A percentile compares a stretch with the other conserved stretches of the same genome.
Conservation (phyloP, 805 yeast species). For the Wickerhamiella australiensis region DNA sequence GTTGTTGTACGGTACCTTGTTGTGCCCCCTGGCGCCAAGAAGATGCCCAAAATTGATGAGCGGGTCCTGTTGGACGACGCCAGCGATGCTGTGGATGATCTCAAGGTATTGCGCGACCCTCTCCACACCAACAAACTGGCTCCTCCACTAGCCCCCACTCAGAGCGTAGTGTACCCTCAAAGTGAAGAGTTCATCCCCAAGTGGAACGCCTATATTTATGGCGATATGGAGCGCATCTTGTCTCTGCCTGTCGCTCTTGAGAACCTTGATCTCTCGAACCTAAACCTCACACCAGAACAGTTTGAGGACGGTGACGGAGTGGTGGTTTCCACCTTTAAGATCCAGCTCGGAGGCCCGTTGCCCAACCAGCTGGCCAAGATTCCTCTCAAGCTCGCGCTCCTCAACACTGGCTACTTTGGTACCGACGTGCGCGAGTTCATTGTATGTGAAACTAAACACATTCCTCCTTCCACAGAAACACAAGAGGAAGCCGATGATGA, state of each 20-base stretch:
- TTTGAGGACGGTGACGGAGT: slow-evolving; percentile 31
- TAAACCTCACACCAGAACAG: slow-evolving; percentile 41
- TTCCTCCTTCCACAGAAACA: slow-evolving; percentile 20
- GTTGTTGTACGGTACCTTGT: slow-evolving; percentile 63
- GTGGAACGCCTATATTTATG: slow-evolving; percentile 60
- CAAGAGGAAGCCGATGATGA: slow-evolving; percentile 29
- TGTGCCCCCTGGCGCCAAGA: slow-evolving; percentile 47
- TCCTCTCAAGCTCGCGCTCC: slow-evolving; percentile 58
- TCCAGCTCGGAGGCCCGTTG: slow-evolving; percentile 61
- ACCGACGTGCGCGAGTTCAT: slow-evolving; percentile 63
- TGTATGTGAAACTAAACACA: slow-evolving; percentile 53
- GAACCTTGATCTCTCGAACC: slow-evolving; percentile 43
- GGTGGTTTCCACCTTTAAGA: slow-evolving; percentile 58
- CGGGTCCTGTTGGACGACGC: slow-evolving; percentile 19
- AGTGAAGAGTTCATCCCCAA: slow-evolving; percentile 28
- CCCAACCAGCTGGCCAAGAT: slow-evolving; percentile 58
- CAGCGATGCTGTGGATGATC: slow-evolving; percentile 13
- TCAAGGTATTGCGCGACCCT: slow-evolving; percentile 50
- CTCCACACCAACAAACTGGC: slow-evolving; percentile 49
- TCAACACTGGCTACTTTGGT: slow-evolving; percentile 71
- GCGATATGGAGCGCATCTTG: slow-evolving; percentile 66
- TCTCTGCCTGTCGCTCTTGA: slow-evolving; percentile 33
- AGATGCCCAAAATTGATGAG: slow-evolving; percentile 18
- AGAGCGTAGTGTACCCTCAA: slow-evolving; percentile 68
- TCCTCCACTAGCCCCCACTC: slow-evolving; percentile 54